Evolutionary conservation across 2,329 filamentous ascomycete genomes (phyloP).

Genomic region (Colletotrichum viniferum): DNA sequence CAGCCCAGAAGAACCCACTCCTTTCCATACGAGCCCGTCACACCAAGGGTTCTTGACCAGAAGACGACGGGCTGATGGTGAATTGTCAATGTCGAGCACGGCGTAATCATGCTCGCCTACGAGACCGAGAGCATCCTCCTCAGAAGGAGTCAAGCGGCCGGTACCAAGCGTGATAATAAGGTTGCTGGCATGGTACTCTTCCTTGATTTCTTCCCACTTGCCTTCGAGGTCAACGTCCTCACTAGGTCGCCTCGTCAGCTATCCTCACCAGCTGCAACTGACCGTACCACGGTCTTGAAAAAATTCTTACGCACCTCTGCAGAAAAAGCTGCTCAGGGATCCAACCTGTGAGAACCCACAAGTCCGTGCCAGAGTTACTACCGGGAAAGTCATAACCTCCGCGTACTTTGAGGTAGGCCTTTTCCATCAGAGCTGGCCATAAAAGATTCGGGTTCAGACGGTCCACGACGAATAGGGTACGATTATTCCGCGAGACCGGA

Average conservation of each 20-base stretch:
- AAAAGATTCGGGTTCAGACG: constrained; percentile 79
- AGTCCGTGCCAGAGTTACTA: constrained; percentile 93
- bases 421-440: constrained; percentile 93
- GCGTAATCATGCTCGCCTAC: constrained; percentile 95
- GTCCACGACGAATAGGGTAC: constrained; percentile 87
- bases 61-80: constrained; percentile 67
- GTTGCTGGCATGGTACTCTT: constrained; percentile 77
- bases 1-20: constrained; percentile 26
- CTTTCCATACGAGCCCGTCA: constrained; percentile 77
- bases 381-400: constrained; percentile 98
- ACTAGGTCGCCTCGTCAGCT: constrained; percentile 40
- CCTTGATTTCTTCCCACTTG: constrained; percentile 79
- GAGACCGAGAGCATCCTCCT: constrained; percentile 81
- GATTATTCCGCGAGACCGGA: constrained; percentile 74
- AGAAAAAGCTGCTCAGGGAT: constrained; percentile 95
- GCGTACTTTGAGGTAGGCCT: constrained; percentile 93
- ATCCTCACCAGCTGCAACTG: not conserved
- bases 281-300: not conserved
- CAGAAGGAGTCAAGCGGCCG: constrained; percentile 75
- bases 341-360: constrained; percentile 94
- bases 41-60: constrained; percentile 97
- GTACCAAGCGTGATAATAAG: constrained; percentile 91
- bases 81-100: constrained; percentile 76
- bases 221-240: constrained; percentile 78
- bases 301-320: constrained; percentile 59